Percentiles rank a stretch among this genome's conserved stretches.
Evolutionary conservation across 2,329 filamentous ascomycete species (phyloP).

Genomic region (Cladophialophora yegresii): DNA sequence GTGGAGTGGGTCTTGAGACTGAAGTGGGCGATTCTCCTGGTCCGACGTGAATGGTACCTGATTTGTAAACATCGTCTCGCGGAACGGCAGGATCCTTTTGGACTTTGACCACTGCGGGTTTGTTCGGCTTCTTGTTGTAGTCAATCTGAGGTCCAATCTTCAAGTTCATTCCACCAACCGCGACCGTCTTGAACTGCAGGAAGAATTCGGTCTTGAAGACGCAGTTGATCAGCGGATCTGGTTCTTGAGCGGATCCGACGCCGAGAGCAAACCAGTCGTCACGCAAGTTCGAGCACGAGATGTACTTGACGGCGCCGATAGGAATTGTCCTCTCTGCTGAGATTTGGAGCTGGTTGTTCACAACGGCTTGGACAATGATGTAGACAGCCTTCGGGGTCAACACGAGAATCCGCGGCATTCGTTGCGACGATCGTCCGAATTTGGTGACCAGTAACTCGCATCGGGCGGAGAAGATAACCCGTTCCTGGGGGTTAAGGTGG

Average conservation of each 20-base stretch:
- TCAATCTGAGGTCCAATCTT: conserved; percentile 83
- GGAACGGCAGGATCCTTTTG: conserved; percentile 78
- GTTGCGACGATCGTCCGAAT: conserved; percentile 93
- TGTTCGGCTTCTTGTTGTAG: conserved; percentile 97
- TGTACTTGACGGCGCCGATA: conserved; percentile 82
- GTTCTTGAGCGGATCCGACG: conserved; percentile 83
- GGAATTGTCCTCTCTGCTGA: conserved; percentile 78
- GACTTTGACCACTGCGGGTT: conserved; percentile 84
- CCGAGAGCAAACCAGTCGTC: conserved; percentile 98
- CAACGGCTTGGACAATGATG: conserved; percentile 78
- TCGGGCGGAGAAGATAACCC: conserved; percentile 83
- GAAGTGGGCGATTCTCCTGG: conserved; percentile 82
- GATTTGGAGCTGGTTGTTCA: conserved; percentile 80
- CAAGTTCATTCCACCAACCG: conserved; percentile 77
- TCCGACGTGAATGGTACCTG: conserved; percentile 81
- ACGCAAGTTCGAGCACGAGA: conserved; percentile 75
- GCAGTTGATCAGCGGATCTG: conserved; percentile 91
- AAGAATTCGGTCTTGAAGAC: conserved; percentile 97
- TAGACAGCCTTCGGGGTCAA: conserved; percentile 87
- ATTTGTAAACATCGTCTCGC: conserved; percentile 86
- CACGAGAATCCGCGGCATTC: conserved; percentile 79
- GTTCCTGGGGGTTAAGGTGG: conserved; percentile 70
- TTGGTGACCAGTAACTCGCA: conserved; percentile 90
- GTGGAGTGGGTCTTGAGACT: conserved; percentile 79
- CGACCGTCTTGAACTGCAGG: conserved; percentile 79